Evolutionary conservation across 768 basidiomycete species (phyloP), one percentile per base, ranked within the genome.

Genomic region (Russula emetica): DNA sequence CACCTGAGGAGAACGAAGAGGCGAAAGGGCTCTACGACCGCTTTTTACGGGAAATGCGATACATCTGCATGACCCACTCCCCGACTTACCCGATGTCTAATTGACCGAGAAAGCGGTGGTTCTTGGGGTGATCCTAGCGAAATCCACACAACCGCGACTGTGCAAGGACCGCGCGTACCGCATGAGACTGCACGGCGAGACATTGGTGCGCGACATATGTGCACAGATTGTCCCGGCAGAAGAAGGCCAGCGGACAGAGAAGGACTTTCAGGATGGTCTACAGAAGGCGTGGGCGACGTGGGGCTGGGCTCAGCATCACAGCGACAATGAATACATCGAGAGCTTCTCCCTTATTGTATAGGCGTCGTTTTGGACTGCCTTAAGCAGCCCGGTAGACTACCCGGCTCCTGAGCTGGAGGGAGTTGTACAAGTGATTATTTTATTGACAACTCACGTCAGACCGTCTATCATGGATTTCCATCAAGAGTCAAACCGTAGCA

Each of bases 31-130:
- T 84, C 9, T 87, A 84, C 74, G 69, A 71, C 38, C 75, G 75
- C 68, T 92, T 90, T 71, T 71, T 74, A 8, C 82, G 85, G 60
- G 87, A 93, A 72, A 76, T 93, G 63, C 74, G 78, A 24, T 92
- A 89, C 72, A 85, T 90, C 60, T 82, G 85, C 65, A 74, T 78
- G 24, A 86, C 85, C 0, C 88, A 90, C 69, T 82, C 85, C 1
- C 73, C 13, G 79, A 81, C 55, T 74, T 78, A 6, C 79, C 84
- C 1, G 83, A 81, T 11, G 77, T 77, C 13, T 78, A 78, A 30
- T 76, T 92, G 44, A 72, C 78, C 5, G 91, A 93, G 71, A 85
- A 87, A 55, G 91, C 92, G 69, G 79, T 90, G 26, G 86, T 90
- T 2, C 74, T 85, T 30, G 89, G 89, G n/a, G 85, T 85, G 0